Base-by-base conservation (phyloP, 2,329 filamentous ascomycete species). In the Pseudogymnoascus sp. region DNA sequence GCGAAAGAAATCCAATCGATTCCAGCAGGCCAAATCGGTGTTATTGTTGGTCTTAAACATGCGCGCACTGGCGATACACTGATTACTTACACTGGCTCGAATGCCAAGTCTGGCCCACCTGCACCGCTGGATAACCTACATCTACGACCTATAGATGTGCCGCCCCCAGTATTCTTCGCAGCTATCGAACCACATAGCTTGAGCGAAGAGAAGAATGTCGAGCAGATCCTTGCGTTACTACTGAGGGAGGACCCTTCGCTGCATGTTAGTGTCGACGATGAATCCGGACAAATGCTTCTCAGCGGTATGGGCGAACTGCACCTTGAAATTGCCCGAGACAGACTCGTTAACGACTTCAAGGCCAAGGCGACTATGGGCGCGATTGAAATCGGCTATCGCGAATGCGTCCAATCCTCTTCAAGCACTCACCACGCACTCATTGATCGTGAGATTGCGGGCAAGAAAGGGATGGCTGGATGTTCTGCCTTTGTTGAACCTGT, bases 291-390 rank as follows among this genome's bases (percentile, higher is more conserved):
- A 71, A 97, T 95, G 56, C 88, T 96, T 34, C 82, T 99, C 0
- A 93, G 93, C 62, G 95, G 95, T 3, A 97, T 99, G 95, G 95
- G 95, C 6, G 91, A 96, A 70, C 83, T 99, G 28, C 95, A 99
- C 75, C 82, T 99, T 0, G 95, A 99, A 70, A 95, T 99, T 59
- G 93, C 93, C 0, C 81, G 91, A 60, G 91, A 97, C 74, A 85
- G 93, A 46, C 84, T 99, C 8, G 86, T 95, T 67, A 90, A 91
- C 61, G 91, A 96, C 71, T 88, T 97, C 77, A 96, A 95, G 74
- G 91, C 80, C 75, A 96, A 85, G 82, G 92, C 81, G 66, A 87
- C 78, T 16, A 96, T 96, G 79, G 93, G 93, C 11, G 88, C 87
- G 62, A 96, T 99, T 66, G 90, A 96, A 70, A 96, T 99, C 65